Evolutionary conservation across 2,329 filamentous ascomycete genomes (phyloP).

Genomic region (Cladosporium sp.): DNA sequence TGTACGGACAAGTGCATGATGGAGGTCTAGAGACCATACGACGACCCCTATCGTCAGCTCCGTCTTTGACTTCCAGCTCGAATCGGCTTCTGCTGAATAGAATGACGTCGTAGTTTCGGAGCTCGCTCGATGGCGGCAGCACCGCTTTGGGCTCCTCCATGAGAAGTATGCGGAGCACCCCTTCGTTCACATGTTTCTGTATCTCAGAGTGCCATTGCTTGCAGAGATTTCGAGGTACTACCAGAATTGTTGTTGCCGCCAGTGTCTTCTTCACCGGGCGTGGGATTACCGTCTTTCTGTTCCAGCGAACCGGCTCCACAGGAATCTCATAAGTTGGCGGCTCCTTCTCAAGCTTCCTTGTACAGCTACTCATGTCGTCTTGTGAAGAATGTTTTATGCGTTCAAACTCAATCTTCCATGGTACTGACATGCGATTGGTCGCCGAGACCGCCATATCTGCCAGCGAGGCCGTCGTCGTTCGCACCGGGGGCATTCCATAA

Average conservation of each 20-base stretch:
- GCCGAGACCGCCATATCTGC: constrained; percentile 73
- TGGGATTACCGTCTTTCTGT: constrained; percentile 42
- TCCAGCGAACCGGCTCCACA: constrained; percentile 40
- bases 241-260: constrained; percentile 69
- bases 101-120: constrained; percentile 72
- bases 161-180: constrained; percentile 61
- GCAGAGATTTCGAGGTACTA: constrained; percentile 80
- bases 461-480: constrained; percentile 60
- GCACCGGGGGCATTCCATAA: constrained; percentile 48
- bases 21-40: constrained; percentile 24
- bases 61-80: constrained; percentile 63
- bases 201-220: constrained; percentile 85
- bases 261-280: constrained; percentile 58
- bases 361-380: constrained; percentile 54
- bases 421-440: constrained; percentile 64
- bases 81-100: constrained; percentile 75
- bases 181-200: constrained; percentile 65
- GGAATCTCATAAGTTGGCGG: constrained; percentile 45
- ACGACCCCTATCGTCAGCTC: constrained; percentile 48
- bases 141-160: constrained; percentile 54
- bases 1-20: constrained; percentile 44
- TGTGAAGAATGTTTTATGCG: constrained; percentile 49
- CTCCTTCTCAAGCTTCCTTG: constrained; percentile 49
- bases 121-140: constrained; percentile 58
- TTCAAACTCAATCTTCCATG: constrained; percentile 69